A percentile compares a stretch with the other conserved stretches of the same genome.
phyloP scores from a whole-genome alignment of 2,329 filamentous ascomycete genomes.

The Coleophoma eucalyptorum region DNA sequence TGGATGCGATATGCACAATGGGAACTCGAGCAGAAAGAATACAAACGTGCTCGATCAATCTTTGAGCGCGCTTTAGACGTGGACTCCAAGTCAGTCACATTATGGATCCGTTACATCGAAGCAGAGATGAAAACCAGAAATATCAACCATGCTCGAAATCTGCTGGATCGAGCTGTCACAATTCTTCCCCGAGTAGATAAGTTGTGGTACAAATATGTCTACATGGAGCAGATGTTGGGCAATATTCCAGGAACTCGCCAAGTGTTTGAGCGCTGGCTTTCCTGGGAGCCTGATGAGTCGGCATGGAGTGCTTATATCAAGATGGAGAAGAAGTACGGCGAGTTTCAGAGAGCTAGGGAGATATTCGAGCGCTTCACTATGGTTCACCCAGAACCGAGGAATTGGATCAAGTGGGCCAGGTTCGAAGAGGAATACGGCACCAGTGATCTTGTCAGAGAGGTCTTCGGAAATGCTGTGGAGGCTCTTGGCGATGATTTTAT shows the following conservation, averaged over 20 bases:
- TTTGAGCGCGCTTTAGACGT: slow-evolving; percentile 95
- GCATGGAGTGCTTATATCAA: slow-evolving; percentile 98
- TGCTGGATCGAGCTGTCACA: slow-evolving; percentile 92
- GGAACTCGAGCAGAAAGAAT: slow-evolving; percentile 98
- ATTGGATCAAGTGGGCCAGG: slow-evolving; percentile 98
- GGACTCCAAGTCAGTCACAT: slow-evolving; percentile 76
- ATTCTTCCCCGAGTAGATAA: slow-evolving; percentile 90
- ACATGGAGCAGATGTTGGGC: slow-evolving; percentile 96
- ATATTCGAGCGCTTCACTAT: slow-evolving; percentile 90
- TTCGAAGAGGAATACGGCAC: slow-evolving; percentile 97
- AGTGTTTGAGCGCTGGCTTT: slow-evolving; percentile 97
- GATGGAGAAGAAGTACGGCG: slow-evolving; percentile 90
- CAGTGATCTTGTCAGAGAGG: slow-evolving; percentile 85
- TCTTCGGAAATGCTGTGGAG: slow-evolving; percentile 86
- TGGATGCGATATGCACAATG: slow-evolving; percentile 98
- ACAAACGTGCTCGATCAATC: slow-evolving; percentile 81
- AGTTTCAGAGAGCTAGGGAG: slow-evolving; percentile 83
- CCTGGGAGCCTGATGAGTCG: slow-evolving; percentile 94
- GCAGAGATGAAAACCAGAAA: slow-evolving; percentile 93
- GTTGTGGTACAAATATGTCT: slow-evolving; percentile 98
- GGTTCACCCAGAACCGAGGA: slow-evolving; percentile 89
- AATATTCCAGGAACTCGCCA: slow-evolving; percentile 90
- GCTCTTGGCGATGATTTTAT: slow-evolving; percentile 90
- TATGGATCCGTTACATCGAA: slow-evolving; percentile 94
- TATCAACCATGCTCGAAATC: slow-evolving; percentile 93